phyloP scores from a whole-genome alignment of 768 basidiomycete species.

The Leccinum subtestaceum region DNA sequence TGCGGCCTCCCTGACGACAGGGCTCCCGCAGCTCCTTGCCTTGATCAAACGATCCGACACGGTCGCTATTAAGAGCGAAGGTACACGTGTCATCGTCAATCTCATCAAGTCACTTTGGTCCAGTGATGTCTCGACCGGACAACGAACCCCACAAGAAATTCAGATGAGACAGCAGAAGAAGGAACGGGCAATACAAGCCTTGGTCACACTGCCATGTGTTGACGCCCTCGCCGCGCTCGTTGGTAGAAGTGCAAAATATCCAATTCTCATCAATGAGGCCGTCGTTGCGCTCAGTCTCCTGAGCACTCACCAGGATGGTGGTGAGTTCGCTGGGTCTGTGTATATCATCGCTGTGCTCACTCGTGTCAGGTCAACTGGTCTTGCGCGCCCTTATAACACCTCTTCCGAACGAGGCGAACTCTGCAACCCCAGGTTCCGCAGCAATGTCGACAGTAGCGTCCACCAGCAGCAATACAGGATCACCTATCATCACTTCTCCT shows the following conservation, averaged over 20 bases:
- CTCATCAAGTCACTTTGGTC: constrained; percentile 77
- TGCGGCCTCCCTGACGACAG: constrained; percentile 37
- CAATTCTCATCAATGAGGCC: constrained; percentile 85
- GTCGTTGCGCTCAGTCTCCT: constrained; percentile 80
- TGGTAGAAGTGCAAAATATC: constrained; percentile 74
- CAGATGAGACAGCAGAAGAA: constrained; percentile 47
- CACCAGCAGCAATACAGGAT: constrained; percentile 43
- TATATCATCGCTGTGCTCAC: constrained; percentile 3
- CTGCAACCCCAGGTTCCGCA: constrained; percentile 30
- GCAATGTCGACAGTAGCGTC: constrained; percentile 40
- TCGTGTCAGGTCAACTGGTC: constrained; percentile 54
- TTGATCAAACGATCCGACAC: constrained; percentile 79
- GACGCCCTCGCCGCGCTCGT: constrained; percentile 68
- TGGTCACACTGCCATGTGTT: constrained; percentile 54
- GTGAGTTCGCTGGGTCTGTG: constrained; percentile 39
- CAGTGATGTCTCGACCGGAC: constrained; percentile 37
- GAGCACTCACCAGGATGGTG: constrained; percentile 60
- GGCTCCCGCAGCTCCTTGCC: constrained; percentile 67
- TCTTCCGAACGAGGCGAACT: constrained; percentile 40
- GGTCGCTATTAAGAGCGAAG: constrained; percentile 82
- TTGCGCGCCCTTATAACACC: constrained; percentile 56
- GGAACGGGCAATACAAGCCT: constrained; percentile 48
- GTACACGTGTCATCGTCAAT: constrained; percentile 85
- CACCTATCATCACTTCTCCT: constrained; percentile 47
- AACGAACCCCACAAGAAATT: constrained; percentile 31